Base-by-base conservation (phyloP, 768 basidiomycete genomes). In the Leccinum subtestaceum region DNA sequence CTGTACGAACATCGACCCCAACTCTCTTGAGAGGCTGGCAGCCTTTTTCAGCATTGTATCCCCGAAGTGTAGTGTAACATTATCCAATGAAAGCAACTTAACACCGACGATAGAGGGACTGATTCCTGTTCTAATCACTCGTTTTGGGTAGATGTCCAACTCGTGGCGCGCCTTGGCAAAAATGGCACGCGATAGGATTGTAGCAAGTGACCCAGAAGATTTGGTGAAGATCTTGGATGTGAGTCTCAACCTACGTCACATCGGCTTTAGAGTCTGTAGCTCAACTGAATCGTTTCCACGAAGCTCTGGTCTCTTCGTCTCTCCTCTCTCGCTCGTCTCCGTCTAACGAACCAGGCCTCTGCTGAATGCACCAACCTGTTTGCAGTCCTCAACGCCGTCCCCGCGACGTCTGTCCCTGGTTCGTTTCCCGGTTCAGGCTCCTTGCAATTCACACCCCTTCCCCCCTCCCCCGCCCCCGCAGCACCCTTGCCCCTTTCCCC, bases 271-370 rank as follows among this genome's bases (percentile, higher is more conserved):
- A 17, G 1, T 21, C 21, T 23, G 25, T 9, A 25, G 19, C 56
- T 63, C 34, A 69, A 13, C 17, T 27, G n/a, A 43, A n/a, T 32
- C 38, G 25, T 51, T 31, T n/a, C 38, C 36, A 2, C 38, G 38
- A 59, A 93, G 89, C 82, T 93, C 29, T 94, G 91, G 91, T 89
- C 88, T 67, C 84, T 93, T 50, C 89, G 91, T 7, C 80, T 94
- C 6, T 84, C 89, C 27, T 84, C 84, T 56, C 83, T 94, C 29
- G 84, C 91, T 48, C 87, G 91, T 17, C 81, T 94, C 48, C 85
- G 91, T 49, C 82, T 94, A 50, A 92, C 88, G 77, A 93, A 93
- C 69, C 91, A 94, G 70, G 87, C 87, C n/a, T 82, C 89, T 1
- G 89, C 89, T 23, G 91, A 94, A 74, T 88, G 88, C 70, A 86